Conservation (phyloP, 2,329 filamentous ascomycete species). For the Fusarium lyarnte region DNA sequence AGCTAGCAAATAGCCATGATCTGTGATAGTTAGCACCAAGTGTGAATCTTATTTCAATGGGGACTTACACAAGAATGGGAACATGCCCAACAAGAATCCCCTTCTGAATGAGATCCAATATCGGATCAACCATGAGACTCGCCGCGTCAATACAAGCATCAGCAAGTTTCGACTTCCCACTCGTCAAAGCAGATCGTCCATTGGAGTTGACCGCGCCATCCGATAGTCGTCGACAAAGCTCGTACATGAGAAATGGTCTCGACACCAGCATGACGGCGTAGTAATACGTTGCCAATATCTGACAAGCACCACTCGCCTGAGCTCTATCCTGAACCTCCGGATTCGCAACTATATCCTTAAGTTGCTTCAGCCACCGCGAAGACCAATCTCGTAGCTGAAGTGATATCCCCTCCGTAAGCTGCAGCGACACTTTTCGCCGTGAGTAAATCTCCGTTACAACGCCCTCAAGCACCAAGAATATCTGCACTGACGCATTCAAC, state of each 20-base stretch:
- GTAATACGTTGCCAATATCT: conserved; percentile 63
- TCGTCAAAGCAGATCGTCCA: conserved; percentile 41
- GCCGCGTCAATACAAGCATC: conserved; percentile 66
- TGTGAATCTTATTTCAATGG: accelerated
- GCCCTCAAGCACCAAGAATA: conserved; percentile 60
- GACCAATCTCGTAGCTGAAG: conserved; percentile 63
- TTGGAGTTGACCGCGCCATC: conserved; percentile 41
- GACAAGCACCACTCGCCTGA: conserved; percentile 58
- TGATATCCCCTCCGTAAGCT: conserved; percentile 64
- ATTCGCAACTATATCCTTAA: conserved; percentile 52
- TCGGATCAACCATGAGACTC: conserved; percentile 61
- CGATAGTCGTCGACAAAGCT: conserved; percentile 57
- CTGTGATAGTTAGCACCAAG: conserved; percentile 42
- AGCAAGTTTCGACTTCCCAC: conserved; percentile 60
- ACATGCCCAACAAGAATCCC: conserved; percentile 56
- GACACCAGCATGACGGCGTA: conserved; percentile 68
- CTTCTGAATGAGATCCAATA: conserved; percentile 56
- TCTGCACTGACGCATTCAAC: conserved; percentile 62
- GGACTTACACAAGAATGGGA: conserved; percentile 61
- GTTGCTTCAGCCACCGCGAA: conserved; percentile 55
- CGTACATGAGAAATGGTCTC: conserved; percentile 65
- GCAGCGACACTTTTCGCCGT: conserved; percentile 61
- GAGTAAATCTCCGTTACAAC: conserved; percentile 64
- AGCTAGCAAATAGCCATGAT: conserved; percentile 64
- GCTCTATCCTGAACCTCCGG: conserved; percentile 36